Evolutionary conservation across 306 rosid genomes (phyloP).

Genomic region (Quercus mongolica): DNA sequence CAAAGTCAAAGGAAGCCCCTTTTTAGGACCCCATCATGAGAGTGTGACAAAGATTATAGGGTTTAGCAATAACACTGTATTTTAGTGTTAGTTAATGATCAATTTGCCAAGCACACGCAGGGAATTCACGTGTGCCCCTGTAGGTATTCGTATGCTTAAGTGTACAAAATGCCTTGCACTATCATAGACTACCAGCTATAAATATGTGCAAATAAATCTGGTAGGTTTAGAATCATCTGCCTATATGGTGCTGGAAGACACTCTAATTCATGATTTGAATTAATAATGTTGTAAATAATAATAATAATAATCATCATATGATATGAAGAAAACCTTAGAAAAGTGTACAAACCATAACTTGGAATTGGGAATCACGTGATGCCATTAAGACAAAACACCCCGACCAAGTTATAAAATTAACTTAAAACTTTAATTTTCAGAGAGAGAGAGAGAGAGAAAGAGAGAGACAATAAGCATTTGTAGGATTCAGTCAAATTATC

Average conservation of each 20-base stretch:
- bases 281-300: conserved; percentile 5
- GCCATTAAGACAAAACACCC: conserved; percentile 89
- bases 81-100: background rate
- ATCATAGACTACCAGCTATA: background rate
- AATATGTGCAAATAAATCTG: background rate
- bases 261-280: conserved; percentile 13
- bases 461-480: conserved; percentile 35
- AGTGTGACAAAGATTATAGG: conserved; percentile 4
- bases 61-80: background rate
- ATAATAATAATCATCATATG: background rate
- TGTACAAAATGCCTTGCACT: background rate
- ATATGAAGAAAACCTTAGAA: conserved; percentile 2
- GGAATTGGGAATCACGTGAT: conserved; percentile 99
- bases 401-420: conserved; percentile 94
- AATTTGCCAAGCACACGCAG: background rate
- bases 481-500: conserved; percentile 59
- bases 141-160: background rate
- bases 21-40: background rate
- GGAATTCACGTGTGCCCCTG: background rate
- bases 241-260: background rate
- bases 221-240: background rate
- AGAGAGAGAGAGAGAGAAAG: conserved; percentile 18
- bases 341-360: conserved; percentile 59
- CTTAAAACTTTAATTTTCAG: conserved; percentile 43
- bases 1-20: background rate